A percentile compares a stretch with the other conserved stretches of the same genome.
These are phyloP conservation scores for Neurospora sp. DNA, from an alignment of 495 filamentous ascomycete genomes.

Conservation along the genomic window DNA sequence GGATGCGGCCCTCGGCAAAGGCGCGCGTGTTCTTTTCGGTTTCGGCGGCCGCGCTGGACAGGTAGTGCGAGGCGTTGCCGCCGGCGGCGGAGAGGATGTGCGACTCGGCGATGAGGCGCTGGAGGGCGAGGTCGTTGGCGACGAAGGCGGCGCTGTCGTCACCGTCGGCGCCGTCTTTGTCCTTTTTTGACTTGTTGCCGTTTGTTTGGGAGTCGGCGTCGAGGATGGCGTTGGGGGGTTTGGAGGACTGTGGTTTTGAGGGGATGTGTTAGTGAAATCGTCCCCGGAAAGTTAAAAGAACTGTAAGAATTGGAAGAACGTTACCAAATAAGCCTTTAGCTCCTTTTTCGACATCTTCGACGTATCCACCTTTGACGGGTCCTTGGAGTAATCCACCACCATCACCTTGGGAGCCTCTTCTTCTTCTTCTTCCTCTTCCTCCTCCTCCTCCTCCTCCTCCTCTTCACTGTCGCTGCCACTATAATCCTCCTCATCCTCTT, in stretches of 20 bases:
- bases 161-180: conserved; percentile 27
- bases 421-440: conserved; percentile 8
- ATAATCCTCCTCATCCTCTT: conserved; percentile 23
- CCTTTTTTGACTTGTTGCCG: conserved; percentile 22
- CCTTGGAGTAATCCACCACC: conserved; percentile 53
- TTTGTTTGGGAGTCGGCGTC: conserved; percentile 10
- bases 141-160: conserved; percentile 48
- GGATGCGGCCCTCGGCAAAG: conserved; percentile 32
- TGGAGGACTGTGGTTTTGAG: conserved; percentile 31
- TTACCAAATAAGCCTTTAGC: conserved; percentile 72
- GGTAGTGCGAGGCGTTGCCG: conserved; percentile 41
- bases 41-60: conserved; percentile 11
- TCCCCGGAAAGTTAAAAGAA: not conserved
- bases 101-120: conserved; percentile 81
- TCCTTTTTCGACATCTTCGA: conserved; percentile 54
- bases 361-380: conserved; percentile 15
- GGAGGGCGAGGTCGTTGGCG: conserved; percentile 86
- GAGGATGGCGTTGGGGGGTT: conserved; percentile 26
- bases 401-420: conserved; percentile 31
- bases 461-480: not conserved
- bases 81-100: conserved; percentile 68
- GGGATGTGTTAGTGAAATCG: conserved; percentile 23
- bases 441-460: conserved; percentile 8
- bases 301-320: not conserved
- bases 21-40: conserved; percentile 14